A percentile compares a stretch with the other conserved stretches of the same genome.
These are phyloP conservation scores for Colletotrichum truncatum DNA, from an alignment of 2,329 filamentous ascomycete species.

Conservation along the genomic window DNA sequence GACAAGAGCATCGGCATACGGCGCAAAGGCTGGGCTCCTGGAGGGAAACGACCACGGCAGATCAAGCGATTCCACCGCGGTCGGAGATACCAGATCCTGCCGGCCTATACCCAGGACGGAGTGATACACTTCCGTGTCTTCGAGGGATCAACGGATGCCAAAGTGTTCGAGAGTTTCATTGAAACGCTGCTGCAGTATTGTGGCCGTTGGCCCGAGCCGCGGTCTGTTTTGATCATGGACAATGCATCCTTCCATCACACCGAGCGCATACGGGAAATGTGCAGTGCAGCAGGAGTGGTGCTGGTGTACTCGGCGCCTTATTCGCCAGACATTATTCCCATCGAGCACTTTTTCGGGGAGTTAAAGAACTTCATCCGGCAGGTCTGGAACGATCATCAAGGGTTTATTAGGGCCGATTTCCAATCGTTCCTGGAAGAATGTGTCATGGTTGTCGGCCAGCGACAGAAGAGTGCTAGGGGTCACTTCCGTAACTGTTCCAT, in stretches of 20 bases:
- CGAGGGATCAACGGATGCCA: background rate
- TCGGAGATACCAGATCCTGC: background rate
- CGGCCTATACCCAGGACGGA: background rate
- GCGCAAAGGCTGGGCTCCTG: background rate
- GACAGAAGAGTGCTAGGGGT: background rate
- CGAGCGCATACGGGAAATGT: background rate
- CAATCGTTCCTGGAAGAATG: background rate
- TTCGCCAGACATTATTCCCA: background rate
- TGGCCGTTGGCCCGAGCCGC: background rate
- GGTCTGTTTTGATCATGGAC: background rate
- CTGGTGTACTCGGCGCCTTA: background rate
- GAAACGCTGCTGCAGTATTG: background rate
- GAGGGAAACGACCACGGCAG: background rate
- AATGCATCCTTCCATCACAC: background rate
- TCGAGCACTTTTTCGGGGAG: background rate
- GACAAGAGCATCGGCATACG: background rate
- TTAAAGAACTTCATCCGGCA: background rate
- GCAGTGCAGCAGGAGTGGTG: background rate
- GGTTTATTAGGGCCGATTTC: background rate
- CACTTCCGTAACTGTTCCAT: background rate
- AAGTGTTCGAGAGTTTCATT: background rate
- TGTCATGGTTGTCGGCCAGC: background rate
- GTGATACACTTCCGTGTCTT: background rate
- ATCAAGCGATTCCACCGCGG: background rate
- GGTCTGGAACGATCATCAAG: background rate